Conservation (phyloP, 495 filamentous ascomycete genomes). For the Saxispiralis lemnorum region DNA sequence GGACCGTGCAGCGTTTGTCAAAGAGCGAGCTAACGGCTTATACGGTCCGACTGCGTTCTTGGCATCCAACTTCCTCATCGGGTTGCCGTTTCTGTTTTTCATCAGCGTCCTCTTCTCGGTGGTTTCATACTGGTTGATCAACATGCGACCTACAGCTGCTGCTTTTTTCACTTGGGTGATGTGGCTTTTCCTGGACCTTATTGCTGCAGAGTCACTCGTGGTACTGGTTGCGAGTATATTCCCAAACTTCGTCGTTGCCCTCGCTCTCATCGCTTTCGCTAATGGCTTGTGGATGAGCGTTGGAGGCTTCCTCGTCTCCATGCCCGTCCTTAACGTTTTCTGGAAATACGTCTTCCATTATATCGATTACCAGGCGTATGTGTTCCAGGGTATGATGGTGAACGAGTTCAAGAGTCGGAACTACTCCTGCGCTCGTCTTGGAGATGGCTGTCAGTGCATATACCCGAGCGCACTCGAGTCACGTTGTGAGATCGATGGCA, state of each 20-base stretch:
- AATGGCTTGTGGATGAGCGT: constrained; percentile 82
- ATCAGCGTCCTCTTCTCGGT: constrained; percentile 57
- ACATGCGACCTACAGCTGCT: constrained; percentile 45
- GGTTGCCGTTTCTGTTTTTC: constrained; percentile 60
- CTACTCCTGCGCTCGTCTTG: constrained; percentile 35
- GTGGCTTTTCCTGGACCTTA: constrained; percentile 71
- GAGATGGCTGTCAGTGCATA: too few species aligned
- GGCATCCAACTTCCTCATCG: constrained; percentile 63
- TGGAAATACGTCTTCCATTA: constrained; percentile 74
- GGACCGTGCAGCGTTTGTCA: constrained; percentile 52
- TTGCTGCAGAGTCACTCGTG: constrained; percentile 66
- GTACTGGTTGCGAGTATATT: constrained; percentile 55
- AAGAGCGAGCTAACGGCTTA: constrained; percentile 67
- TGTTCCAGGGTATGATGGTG: constrained; percentile 83
- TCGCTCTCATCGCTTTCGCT: constrained; percentile 61
- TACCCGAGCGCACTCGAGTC: constrained; percentile 42
- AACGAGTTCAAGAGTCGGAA: constrained; percentile 53
- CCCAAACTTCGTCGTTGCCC: constrained; percentile 58
- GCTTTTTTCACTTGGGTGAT: constrained; percentile 68
- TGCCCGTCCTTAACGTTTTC: constrained; percentile 54
- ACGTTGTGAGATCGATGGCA: constrained; percentile 50
- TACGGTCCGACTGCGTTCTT: constrained; percentile 57
- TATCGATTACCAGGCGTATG: constrained; percentile 66
- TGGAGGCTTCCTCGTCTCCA: constrained; percentile 59
- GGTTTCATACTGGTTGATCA: constrained; percentile 61